Evolutionary conservation across 768 basidiomycete genomes (phyloP).

Genomic region (Rhodocollybia butyracea): DNA sequence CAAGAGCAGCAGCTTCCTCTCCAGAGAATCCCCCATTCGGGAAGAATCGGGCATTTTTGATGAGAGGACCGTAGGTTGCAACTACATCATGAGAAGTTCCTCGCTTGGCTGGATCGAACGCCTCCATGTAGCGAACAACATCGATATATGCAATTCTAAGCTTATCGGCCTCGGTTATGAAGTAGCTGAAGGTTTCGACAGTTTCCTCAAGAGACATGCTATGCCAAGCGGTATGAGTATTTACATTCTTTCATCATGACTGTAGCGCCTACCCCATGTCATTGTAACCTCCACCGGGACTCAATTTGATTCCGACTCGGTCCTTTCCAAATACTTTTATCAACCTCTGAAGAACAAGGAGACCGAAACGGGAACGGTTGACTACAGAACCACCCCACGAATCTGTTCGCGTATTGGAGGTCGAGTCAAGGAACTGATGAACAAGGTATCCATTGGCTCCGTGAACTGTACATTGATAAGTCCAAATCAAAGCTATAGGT

Average conservation of each 20-base stretch:
- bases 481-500: neutral
- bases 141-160: conserved; percentile 20
- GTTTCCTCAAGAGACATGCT: conserved; percentile 45
- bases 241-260: neutral
- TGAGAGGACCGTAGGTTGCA: conserved; percentile 19
- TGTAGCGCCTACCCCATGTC: conserved; percentile 24
- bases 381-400: conserved; percentile 41
- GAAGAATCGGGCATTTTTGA: conserved; percentile 20
- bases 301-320: conserved; percentile 18
- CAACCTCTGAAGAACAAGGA: conserved; percentile 32
- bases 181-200: conserved; percentile 38
- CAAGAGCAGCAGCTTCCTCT: conserved; percentile 15
- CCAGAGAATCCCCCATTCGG: conserved; percentile 23
- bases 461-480: conserved; percentile 18
- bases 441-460: conserved; percentile 30
- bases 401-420: conserved; percentile 35
- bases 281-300: conserved; percentile 26
- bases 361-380: conserved; percentile 37
- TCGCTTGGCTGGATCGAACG: conserved; percentile 6
- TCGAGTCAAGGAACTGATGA: conserved; percentile 32
- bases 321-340: conserved; percentile 32
- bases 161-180: conserved; percentile 37
- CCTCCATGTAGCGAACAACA: neutral
- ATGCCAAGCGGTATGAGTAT: neutral
- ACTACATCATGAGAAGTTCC: conserved; percentile 27